Percentiles rank a stretch among this genome's conserved stretches.
These are phyloP conservation scores for Hypoxylon sp. DNA, from an alignment of 2,329 filamentous ascomycete genomes.

Conservation along the genomic window DNA sequence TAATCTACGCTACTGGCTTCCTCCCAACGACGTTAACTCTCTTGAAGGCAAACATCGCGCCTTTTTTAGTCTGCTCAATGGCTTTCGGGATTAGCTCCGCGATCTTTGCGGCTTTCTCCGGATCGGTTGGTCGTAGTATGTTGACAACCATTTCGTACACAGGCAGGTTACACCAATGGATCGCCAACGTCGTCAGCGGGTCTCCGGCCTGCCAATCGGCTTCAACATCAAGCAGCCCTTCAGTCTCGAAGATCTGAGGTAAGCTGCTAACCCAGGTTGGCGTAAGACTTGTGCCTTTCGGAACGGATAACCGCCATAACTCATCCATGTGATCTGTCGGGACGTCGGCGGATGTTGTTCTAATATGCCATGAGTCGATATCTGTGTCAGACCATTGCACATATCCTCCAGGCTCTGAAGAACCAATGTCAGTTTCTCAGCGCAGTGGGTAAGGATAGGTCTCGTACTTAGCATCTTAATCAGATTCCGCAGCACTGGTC, in stretches of 20 bases:
- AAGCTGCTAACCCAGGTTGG: background rate
- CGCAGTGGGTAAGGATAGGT: background rate
- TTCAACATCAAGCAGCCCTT: background rate
- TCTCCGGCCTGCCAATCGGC: slow-evolving; percentile 1
- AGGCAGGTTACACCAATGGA: background rate
- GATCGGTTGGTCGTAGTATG: background rate
- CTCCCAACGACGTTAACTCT: background rate
- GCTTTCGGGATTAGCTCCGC: background rate
- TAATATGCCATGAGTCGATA: background rate
- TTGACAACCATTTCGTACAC: background rate
- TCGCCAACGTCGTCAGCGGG: background rate
- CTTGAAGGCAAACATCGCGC: background rate
- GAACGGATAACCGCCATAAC: background rate
- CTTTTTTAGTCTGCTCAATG: background rate
- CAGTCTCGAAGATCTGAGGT: background rate
- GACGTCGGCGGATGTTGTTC: background rate
- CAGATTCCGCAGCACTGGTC: background rate
- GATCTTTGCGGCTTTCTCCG: background rate
- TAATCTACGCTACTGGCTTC: background rate
- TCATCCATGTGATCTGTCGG: background rate
- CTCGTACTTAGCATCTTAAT: background rate
- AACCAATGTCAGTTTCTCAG: background rate
- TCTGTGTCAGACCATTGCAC: background rate
- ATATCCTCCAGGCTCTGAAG: background rate
- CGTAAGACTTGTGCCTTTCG: background rate